phyloP scores from a whole-genome alignment of 495 filamentous ascomycete genomes.

The Xanthoparmelia taractica region DNA sequence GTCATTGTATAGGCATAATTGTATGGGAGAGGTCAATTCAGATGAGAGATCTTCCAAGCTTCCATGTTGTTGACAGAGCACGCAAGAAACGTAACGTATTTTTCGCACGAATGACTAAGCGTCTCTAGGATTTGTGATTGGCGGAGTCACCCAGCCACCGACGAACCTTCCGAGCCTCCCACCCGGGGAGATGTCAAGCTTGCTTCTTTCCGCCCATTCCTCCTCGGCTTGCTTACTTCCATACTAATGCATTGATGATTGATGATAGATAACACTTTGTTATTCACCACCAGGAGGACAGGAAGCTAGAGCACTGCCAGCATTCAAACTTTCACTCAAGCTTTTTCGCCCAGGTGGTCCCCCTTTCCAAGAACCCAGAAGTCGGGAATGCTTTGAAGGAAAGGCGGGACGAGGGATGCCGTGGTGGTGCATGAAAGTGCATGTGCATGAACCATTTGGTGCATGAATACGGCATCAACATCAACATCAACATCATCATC shows the following conservation, averaged over 20 bases:
- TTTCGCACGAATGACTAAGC: neutral
- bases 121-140: neutral
- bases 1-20: conserved; percentile 13
- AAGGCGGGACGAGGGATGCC: neutral
- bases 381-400: neutral
- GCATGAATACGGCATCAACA: neutral
- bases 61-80: too few species aligned
- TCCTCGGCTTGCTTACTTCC: neutral
- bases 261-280: neutral
- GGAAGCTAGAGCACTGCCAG: neutral
- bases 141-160: neutral
- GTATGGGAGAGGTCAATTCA: neutral
- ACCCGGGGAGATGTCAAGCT: neutral
- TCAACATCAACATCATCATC: neutral
- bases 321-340: neutral
- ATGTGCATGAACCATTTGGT: neutral
- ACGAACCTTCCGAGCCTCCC: neutral
- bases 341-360: neutral
- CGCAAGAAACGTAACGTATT: too few species aligned
- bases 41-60: neutral
- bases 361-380: neutral
- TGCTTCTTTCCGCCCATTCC: neutral
- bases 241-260: neutral
- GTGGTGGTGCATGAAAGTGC: neutral
- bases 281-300: too few species aligned